Evolutionary conservation across 805 yeast genomes (phyloP).

Genomic region (Sugiyamaella americana): DNA sequence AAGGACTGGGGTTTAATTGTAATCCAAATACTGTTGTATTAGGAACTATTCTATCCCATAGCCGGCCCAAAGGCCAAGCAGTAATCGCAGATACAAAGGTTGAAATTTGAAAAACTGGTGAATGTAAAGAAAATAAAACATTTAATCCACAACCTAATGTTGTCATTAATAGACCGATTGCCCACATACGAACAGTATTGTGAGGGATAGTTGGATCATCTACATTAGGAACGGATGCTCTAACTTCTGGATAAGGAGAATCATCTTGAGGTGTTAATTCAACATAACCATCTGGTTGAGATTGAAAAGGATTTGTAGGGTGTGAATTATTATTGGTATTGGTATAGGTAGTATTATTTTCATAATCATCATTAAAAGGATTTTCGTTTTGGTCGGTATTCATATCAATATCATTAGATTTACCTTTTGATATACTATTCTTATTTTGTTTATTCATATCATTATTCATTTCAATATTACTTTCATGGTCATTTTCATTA

Average conservation of each 20-base stretch:
- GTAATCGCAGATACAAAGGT: conserved; percentile 53
- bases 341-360: too few relatives aligned
- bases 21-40: conserved; percentile 28
- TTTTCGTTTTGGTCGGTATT: too few relatives aligned
- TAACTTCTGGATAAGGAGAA: conserved; percentile 60
- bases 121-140: conserved; percentile 51
- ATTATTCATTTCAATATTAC: too few relatives aligned
- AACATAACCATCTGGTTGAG: conserved; percentile 16
- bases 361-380: too few relatives aligned
- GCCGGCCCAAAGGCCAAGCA: conserved; percentile 58
- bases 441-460: too few relatives aligned
- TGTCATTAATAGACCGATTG: conserved; percentile 47
- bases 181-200: conserved; percentile 53
- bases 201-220: conserved; percentile 47
- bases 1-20: conserved; percentile 52
- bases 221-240: conserved; percentile 55
- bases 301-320: too few relatives aligned
- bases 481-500: too few relatives aligned
- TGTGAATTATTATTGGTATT: too few relatives aligned
- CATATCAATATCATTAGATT: too few relatives aligned
- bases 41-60: conserved; percentile 40
- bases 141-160: conserved; percentile 55
- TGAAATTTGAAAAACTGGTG: conserved; percentile 48
- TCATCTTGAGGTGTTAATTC: conserved; percentile 24
- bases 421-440: too few relatives aligned